These are phyloP conservation scores for Emmonsiellopsis sp. DNA, from an alignment of 2,329 filamentous ascomycete genomes.

Conservation along the genomic window DNA sequence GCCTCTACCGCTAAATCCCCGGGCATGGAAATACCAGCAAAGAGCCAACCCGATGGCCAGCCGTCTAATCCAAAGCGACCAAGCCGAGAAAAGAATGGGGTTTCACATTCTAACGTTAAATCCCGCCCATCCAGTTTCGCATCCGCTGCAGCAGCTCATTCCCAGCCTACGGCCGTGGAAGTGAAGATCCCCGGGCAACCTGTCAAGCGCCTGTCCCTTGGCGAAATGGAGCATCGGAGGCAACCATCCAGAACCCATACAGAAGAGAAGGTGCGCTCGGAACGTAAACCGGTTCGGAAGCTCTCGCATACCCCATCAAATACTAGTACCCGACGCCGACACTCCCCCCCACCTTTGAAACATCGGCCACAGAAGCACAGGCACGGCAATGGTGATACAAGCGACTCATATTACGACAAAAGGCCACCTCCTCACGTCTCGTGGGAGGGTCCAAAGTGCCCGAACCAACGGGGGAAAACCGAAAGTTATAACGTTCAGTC, in stretches of 20 bases:
- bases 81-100: background rate
- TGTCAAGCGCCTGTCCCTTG: slow-evolving; percentile 30
- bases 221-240: slow-evolving; percentile 28
- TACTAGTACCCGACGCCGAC: slow-evolving; percentile 20
- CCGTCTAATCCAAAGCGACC: slow-evolving; percentile 1
- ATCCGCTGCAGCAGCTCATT: slow-evolving; percentile 14
- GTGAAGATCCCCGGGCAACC: slow-evolving; percentile 29
- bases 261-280: slow-evolving; percentile 24
- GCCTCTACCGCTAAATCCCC: background rate
- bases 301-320: slow-evolving; percentile 19
- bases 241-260: slow-evolving; percentile 21
- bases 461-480: slow-evolving; percentile 18
- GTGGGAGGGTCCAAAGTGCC: slow-evolving; percentile 28
- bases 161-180: slow-evolving; percentile 26
- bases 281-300: slow-evolving; percentile 23
- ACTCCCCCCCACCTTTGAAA: slow-evolving; percentile 30
- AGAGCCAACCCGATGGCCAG: background rate
- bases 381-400: slow-evolving; percentile 18
- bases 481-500: slow-evolving; percentile 9
- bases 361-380: slow-evolving; percentile 32
- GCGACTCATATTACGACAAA: slow-evolving; percentile 12
- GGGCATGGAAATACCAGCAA: background rate
- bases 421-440: slow-evolving; percentile 27
- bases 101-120: background rate
- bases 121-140: slow-evolving; percentile 12